Percentiles rank a stretch among this genome's conserved stretches.
Evolutionary conservation across 1,284 basidiomycete species (phyloP).

Genomic region (Trametes pubescens): DNA sequence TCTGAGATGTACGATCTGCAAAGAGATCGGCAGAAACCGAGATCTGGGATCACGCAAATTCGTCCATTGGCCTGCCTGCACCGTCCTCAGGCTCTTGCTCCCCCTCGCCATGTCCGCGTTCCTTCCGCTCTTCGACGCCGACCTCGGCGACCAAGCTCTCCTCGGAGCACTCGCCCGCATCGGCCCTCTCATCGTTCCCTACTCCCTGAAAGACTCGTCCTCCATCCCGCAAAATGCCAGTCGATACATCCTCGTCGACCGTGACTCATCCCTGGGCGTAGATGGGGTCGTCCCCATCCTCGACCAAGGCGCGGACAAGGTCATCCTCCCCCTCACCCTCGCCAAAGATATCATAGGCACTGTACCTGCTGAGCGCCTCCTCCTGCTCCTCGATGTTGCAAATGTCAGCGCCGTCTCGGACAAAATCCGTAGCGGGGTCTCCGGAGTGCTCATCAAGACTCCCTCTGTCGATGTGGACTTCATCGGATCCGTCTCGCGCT

Average conservation of each 20-base stretch:
- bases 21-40: constrained; percentile 10
- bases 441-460: constrained; percentile 81
- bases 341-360: constrained; percentile 73
- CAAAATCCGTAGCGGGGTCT: constrained; percentile 73
- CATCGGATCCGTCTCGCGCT: constrained; percentile 76
- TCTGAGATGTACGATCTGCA: constrained; percentile 15
- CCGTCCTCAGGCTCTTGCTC: not conserved
- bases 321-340: constrained; percentile 73
- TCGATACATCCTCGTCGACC: constrained; percentile 66
- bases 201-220: constrained; percentile 39
- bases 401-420: constrained; percentile 80
- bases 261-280: constrained; percentile 53
- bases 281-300: constrained; percentile 73
- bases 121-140: constrained; percentile 64
- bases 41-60: constrained; percentile 26
- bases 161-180: constrained; percentile 73
- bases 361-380: constrained; percentile 76
- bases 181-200: constrained; percentile 75
- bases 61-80: constrained; percentile 2
- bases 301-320: constrained; percentile 80
- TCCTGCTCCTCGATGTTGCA: constrained; percentile 77
- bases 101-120: constrained; percentile 60
- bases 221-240: constrained; percentile 45
- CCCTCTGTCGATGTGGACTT: constrained; percentile 71
- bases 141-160: constrained; percentile 53